phyloP scores from a whole-genome alignment of 148 eudicot species.

The Linanthus parryae region DNA sequence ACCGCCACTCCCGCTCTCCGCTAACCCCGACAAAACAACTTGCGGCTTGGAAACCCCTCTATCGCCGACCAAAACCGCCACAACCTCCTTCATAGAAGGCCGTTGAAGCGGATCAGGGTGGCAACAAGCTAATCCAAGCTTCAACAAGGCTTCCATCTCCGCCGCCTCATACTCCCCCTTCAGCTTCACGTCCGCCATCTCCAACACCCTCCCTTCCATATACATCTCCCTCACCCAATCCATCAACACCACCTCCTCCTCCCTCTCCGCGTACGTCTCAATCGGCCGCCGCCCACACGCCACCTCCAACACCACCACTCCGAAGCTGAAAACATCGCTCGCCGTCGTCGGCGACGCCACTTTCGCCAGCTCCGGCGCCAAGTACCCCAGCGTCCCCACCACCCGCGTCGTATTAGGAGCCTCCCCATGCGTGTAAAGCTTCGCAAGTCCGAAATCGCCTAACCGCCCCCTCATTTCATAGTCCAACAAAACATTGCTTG shows the following conservation, averaged over 20 bases:
- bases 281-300: constrained; percentile 46
- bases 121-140: constrained; percentile 41
- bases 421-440: constrained; percentile 45
- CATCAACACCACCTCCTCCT: constrained; percentile 40
- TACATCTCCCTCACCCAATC: constrained; percentile 43
- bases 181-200: constrained; percentile 39
- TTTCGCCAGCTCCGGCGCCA: constrained; percentile 49
- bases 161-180: constrained; percentile 33
- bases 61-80: constrained; percentile 30
- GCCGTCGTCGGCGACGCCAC: constrained; percentile 31
- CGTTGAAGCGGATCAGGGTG: constrained; percentile 42
- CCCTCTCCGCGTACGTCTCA: constrained; percentile 19
- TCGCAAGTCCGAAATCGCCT: constrained; percentile 55
- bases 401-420: constrained; percentile 43
- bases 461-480: constrained; percentile 40
- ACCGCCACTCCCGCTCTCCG: background rate
- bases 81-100: constrained; percentile 39
- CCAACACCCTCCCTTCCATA: constrained; percentile 20
- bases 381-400: constrained; percentile 48
- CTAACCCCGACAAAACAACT: constrained; percentile 18
- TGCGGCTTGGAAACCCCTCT: constrained; percentile 15
- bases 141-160: constrained; percentile 43
- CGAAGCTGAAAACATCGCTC: constrained; percentile 49
- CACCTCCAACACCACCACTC: constrained; percentile 50
- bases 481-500: constrained; percentile 46